A percentile compares a stretch with the other conserved stretches of the same genome.
phyloP scores from a whole-genome alignment of 2,329 filamentous ascomycete genomes.

The Claviceps pazoutovae region DNA sequence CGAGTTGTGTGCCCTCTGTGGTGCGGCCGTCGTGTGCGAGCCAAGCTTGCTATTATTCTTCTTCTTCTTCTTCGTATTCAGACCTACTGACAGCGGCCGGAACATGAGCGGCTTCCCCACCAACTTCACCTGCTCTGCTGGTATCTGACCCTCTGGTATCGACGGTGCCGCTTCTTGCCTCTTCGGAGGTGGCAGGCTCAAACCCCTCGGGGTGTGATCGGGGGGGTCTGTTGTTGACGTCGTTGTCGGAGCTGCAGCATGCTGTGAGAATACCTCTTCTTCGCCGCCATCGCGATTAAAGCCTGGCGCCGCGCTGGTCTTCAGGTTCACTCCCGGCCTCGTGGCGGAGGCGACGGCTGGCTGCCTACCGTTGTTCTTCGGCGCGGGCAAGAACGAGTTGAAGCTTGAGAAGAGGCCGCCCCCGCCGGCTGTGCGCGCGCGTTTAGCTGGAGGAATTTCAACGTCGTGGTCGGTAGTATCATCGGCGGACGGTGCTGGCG shows the following conservation, averaged over 20 bases:
- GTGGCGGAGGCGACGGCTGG: slow-evolving; percentile 13
- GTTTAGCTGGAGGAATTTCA: slow-evolving; percentile 50
- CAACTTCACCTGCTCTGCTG: slow-evolving; percentile 51
- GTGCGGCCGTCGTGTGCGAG: not conserved
- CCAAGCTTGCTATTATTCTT: slow-evolving; percentile 16
- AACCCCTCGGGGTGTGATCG: slow-evolving; percentile 8
- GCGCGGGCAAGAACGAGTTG: slow-evolving; percentile 74
- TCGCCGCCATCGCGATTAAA: slow-evolving; percentile 49
- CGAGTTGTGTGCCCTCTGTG: slow-evolving; percentile 8
- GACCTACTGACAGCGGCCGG: slow-evolving; percentile 70
- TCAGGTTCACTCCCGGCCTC: slow-evolving; percentile 45
- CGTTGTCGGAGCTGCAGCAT: slow-evolving; percentile 5
- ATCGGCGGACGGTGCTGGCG: slow-evolving; percentile 21
- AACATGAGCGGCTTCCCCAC: slow-evolving; percentile 78
- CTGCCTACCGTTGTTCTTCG: slow-evolving; percentile 45
- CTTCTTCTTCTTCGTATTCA: slow-evolving; percentile 56
- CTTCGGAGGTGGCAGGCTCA: slow-evolving; percentile 28
- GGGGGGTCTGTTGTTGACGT: not conserved
- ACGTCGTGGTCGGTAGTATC: slow-evolving; percentile 20
- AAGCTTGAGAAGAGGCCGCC: slow-evolving; percentile 63
- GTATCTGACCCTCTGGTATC: slow-evolving; percentile 41
- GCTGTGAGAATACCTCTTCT: slow-evolving; percentile 5
- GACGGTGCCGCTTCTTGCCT: slow-evolving; percentile 29
- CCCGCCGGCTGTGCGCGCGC: slow-evolving; percentile 36
- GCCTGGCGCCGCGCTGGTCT: slow-evolving; percentile 70